Base-by-base conservation (phyloP, 2,329 filamentous ascomycete genomes). In the Berkeleyomyces rouxiae region DNA sequence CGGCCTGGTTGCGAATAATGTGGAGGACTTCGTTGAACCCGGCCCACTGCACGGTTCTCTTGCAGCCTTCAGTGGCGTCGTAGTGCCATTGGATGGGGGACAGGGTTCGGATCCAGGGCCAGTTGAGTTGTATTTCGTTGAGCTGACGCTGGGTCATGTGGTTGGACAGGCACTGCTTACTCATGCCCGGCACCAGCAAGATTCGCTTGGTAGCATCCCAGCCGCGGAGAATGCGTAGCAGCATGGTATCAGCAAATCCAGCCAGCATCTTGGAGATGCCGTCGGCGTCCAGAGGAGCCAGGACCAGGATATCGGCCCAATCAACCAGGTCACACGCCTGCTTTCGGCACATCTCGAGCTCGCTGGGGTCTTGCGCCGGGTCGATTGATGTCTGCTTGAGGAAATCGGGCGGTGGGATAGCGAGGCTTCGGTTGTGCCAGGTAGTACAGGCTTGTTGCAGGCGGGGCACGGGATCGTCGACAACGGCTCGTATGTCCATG, bases 131-230 rank as follows among this genome's bases (percentile, higher is more conserved):
- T 49, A 96, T 82, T 73, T 95, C 93, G 72, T 82, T 86, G 65
- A 96, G 79, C 70, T 96, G 90, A 69, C 90, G 87, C 74, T 88
- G 88, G 13, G 89, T 95, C 74, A 91, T 85, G 2, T 90, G 89
- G 69, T 93, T 90, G 70, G 91, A 84, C 90, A 90, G 95, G 83
- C 92, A 90, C 65, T 87, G 81, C 1, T 83, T 83, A 42, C 88
- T 92, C 90, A 96, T 95, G 67, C 88, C 89, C 0, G 91, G 90
- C 5, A 95, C 85, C 63, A 96, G 76, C 58, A 96, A 75, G 39
- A 95, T 87, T 68, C 86, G 87, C 74, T 96, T 96, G 5, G 85
- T 86, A 0, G 87, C 84, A 68, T 95, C 85, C 91, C 91, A 96
- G 63, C 88, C 87, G 61, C 91, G 82, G 58, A 96, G 72, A 0